phyloP scores from a whole-genome alignment of 2,329 filamentous ascomycete species.

The Zasmidium angulare region DNA sequence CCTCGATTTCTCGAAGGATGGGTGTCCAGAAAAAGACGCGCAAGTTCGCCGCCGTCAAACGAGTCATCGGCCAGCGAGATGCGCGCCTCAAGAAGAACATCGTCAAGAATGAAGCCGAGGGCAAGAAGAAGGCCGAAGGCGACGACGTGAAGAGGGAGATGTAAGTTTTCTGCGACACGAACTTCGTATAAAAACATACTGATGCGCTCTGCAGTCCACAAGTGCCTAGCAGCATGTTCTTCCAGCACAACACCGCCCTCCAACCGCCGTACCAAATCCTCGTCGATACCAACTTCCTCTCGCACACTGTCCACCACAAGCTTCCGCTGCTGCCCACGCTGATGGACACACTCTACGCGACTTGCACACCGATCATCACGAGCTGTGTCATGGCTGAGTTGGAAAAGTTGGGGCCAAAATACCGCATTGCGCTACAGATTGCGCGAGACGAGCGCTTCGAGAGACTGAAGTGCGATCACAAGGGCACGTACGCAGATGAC shows the following conservation, averaged over 20 bases:
- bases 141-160: constrained; percentile 72
- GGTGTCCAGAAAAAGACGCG: constrained; percentile 85
- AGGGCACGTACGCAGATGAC: constrained; percentile 84
- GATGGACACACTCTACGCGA: constrained; percentile 93
- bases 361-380: constrained; percentile 85
- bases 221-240: constrained; percentile 66
- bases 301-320: constrained; percentile 87
- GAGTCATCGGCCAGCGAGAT: constrained; percentile 79
- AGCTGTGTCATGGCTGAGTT: constrained; percentile 80
- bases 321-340: constrained; percentile 82
- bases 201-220: constrained; percentile 31
- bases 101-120: constrained; percentile 60
- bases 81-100: constrained; percentile 80
- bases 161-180: constrained; percentile 40
- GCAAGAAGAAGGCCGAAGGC: constrained; percentile 55
- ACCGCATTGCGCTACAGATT: constrained; percentile 79
- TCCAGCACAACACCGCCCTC: constrained; percentile 82
- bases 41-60: constrained; percentile 85
- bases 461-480: constrained; percentile 83
- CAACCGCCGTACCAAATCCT: constrained; percentile 79
- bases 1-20: constrained; percentile 55
- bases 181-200: not conserved
- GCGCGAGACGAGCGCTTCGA: constrained; percentile 89
- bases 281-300: constrained; percentile 87
- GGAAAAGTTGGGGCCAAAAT: constrained; percentile 86